phyloP scores from a whole-genome alignment of 805 yeast genomes.

The Sugiyamaella smithiae region DNA sequence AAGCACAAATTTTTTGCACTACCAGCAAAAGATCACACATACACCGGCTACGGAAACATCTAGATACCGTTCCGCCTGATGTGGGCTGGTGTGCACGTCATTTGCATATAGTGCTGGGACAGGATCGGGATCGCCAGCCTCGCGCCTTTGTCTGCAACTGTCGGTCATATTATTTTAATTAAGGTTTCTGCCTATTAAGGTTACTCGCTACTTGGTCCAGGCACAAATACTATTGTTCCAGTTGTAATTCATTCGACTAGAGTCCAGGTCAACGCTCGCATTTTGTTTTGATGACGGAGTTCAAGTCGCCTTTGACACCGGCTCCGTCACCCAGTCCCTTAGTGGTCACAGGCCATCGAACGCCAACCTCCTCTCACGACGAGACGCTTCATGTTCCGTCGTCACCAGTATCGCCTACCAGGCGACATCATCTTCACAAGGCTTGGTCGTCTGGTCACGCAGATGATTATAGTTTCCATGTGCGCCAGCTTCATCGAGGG shows the following conservation, averaged over 20 bases:
- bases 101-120: too few relatives aligned
- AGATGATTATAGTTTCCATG: neutral
- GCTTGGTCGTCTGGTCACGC: neutral
- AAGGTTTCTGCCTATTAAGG: neutral
- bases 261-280: too few relatives aligned
- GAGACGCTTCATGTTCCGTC: neutral
- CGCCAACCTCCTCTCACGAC: slow-evolving; percentile 19
- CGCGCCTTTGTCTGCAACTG: slow-evolving; percentile 6
- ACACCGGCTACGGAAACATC: too few relatives aligned
- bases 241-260: too few relatives aligned
- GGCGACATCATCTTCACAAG: neutral
- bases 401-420: neutral
- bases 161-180: too few relatives aligned
- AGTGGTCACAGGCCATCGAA: neutral
- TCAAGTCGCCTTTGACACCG: slow-evolving; percentile 27
- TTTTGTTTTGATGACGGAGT: too few relatives aligned
- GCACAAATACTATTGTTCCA: too few relatives aligned
- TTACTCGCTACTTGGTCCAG: neutral
- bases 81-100: too few relatives aligned
- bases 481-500: neutral
- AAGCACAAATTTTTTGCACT: too few relatives aligned
- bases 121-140: neutral
- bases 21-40: too few relatives aligned
- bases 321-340: slow-evolving; percentile 30
- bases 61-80: too few relatives aligned